These are phyloP conservation scores for Penstemon davidsonii DNA, from an alignment of 257 asterid genomes.

Conservation along the genomic window DNA sequence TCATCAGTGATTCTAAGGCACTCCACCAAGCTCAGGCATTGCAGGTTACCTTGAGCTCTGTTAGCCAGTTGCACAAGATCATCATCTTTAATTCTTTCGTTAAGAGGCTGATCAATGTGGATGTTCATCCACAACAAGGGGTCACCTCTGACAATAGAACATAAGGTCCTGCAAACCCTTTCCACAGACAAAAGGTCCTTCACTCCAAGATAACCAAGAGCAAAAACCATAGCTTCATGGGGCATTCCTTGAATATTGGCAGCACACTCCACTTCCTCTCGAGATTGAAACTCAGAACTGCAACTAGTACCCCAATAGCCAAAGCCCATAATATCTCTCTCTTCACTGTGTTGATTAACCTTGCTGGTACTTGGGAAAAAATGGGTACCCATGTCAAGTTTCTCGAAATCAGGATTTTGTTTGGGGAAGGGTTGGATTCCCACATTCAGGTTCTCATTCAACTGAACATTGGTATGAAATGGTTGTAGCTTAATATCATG, in stretches of 20 bases:
- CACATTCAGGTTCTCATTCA: conserved; percentile 22
- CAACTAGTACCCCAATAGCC: conserved; percentile 9
- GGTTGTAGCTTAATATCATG: conserved; percentile 50
- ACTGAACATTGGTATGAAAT: conserved; percentile 1
- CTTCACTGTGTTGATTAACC: conserved; percentile 30
- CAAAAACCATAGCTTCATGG: conserved; percentile 54
- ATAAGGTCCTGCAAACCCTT: conserved; percentile 63
- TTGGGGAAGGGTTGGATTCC: neutral
- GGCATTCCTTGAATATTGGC: conserved; percentile 44
- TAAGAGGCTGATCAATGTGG: conserved; percentile 57
- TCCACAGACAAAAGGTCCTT: conserved; percentile 72
- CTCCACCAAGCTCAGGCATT: conserved; percentile 65
- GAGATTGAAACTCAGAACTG: conserved; percentile 26
- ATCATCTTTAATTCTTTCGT: conserved; percentile 58
- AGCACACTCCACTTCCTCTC: conserved; percentile 37
- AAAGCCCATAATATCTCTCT: neutral
- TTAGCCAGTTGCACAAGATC: conserved; percentile 49
- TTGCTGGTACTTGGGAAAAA: conserved; percentile 28
- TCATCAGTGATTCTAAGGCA: conserved; percentile 69
- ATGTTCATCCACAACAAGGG: conserved; percentile 67
- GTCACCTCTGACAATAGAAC: conserved; percentile 48
- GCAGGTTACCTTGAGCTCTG: conserved; percentile 68
- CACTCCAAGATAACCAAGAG: conserved; percentile 58
- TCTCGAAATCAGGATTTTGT: conserved; percentile 21
- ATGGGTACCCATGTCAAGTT: conserved; percentile 27